Base-by-base conservation (phyloP, 768 basidiomycete species). In the Russula lepida region DNA sequence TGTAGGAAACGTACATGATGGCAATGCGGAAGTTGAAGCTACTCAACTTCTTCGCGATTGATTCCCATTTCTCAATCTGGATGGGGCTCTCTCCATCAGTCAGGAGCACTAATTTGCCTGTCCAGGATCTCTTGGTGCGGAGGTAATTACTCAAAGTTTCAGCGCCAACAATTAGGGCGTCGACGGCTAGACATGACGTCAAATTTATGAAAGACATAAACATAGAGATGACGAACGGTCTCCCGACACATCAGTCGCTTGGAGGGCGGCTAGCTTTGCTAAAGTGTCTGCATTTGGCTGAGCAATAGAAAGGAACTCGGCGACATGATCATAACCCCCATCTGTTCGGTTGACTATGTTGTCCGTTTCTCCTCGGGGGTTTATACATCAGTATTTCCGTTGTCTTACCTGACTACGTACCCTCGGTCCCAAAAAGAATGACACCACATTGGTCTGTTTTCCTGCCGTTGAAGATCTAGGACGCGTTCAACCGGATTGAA, bases 391-490 rank as follows among this genome's bases (percentile, higher is more conserved):
- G 23, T 30, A 21, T 21, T 41, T 30, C 28, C 28, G 7, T 23
- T 25, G 30, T 44, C 44, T n/a, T 21, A 54, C 21, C 23, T 33
- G 55, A 12, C 52, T 11, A 78, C 67, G 54, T 30, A 82, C 92
- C 82, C 71, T 91, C 84, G 2, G 87, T 83, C n/a, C 92, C 95
- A 68, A 92, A 93, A 3, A 86, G 73, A 50, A 97, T 80, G 30
- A 98, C 82, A n/a, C 92, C 91, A 70, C 92, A 92, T 69, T 92
- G 85, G 69, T 95, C 95, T 11, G 95, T 98, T 76, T 95, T 97
- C 44, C 95, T 80, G 15, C 87, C 89, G 66, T 89, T 84, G 69
- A 85, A 93, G 66, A 98, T 93, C 95, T 98, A 63, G 13, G 59
- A 21, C 25, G 23, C 41, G 35, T 30, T 37, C 28, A 39, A 12